These are phyloP conservation scores for Albophoma yamanashiensis DNA, from an alignment of 2,329 filamentous ascomycete species.

Conservation along the genomic window DNA sequence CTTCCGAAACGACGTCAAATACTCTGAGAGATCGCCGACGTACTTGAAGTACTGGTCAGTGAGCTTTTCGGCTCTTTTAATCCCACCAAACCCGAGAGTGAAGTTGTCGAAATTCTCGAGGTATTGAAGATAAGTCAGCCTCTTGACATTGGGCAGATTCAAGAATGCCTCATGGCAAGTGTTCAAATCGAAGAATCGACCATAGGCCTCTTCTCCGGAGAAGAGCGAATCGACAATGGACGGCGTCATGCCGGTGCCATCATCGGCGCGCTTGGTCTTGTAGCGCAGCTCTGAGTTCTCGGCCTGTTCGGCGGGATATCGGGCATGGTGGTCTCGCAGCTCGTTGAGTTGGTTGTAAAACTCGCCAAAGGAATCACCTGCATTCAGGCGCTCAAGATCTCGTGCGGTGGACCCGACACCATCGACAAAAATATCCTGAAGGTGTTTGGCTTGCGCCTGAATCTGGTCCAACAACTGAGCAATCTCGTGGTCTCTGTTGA, in stretches of 20 bases:
- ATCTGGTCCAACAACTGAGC: constrained; percentile 79
- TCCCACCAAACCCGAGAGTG: constrained; percentile 56
- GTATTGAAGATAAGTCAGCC: constrained; percentile 84
- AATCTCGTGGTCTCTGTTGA: constrained; percentile 89
- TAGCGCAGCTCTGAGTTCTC: constrained; percentile 94
- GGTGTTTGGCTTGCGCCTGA: constrained; percentile 69
- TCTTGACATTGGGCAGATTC: constrained; percentile 78
- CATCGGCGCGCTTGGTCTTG: constrained; percentile 54
- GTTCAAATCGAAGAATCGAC: constrained; percentile 84
- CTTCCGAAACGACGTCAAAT: constrained; percentile 81
- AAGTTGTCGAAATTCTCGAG: constrained; percentile 88
- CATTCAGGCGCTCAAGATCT: constrained; percentile 76
- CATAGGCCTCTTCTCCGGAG: constrained; percentile 89
- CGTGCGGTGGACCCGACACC: constrained; percentile 57
- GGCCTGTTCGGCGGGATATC: constrained; percentile 88
- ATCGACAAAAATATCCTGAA: constrained; percentile 79
- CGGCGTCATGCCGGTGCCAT: constrained; percentile 51
- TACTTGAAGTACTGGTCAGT: constrained; percentile 92
- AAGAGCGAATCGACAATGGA: constrained; percentile 83
- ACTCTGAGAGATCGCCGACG: constrained; percentile 65
- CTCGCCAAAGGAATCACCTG: constrained; percentile 77
- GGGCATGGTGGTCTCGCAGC: constrained; percentile 78
- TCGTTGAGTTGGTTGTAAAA: constrained; percentile 79
- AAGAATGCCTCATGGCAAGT: constrained; percentile 77
- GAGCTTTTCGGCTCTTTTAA: constrained; percentile 75